A percentile compares a stretch with the other conserved stretches of the same genome.
Evolutionary conservation across 2,329 filamentous ascomycete species (phyloP).

Genomic region (Paradendryphiella salina): DNA sequence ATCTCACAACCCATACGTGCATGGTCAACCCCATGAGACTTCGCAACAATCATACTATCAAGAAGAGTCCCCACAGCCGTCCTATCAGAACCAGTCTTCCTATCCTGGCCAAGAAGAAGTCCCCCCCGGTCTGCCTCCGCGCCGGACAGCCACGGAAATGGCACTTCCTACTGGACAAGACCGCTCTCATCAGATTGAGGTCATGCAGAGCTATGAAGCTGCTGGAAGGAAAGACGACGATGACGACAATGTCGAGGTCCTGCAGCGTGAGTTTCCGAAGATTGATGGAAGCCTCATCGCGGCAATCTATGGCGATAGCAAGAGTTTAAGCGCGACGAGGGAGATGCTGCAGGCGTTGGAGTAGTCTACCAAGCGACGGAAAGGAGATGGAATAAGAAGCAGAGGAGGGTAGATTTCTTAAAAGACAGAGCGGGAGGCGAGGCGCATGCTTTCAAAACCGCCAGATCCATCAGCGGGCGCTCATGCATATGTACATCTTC

Average conservation of each 20-base stretch:
- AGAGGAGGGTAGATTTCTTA: neutral
- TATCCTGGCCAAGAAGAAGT: conserved; percentile 14
- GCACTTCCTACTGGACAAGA: conserved; percentile 49
- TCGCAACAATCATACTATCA: conserved; percentile 13
- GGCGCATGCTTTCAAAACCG: neutral
- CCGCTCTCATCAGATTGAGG: conserved; percentile 50
- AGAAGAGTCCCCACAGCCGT: conserved; percentile 7
- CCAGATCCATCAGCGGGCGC: neutral
- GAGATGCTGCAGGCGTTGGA: conserved; percentile 51
- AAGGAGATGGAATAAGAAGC: neutral
- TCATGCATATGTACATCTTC: neutral
- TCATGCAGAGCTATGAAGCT: conserved; percentile 48
- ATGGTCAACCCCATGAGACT: conserved; percentile 11
- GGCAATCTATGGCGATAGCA: conserved; percentile 51
- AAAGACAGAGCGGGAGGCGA: neutral
- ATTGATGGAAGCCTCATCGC: conserved; percentile 52
- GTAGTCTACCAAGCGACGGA: neutral
- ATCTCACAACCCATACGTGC: conserved; percentile 10
- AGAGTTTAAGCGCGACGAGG: conserved; percentile 49
- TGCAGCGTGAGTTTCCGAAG: conserved; percentile 51
- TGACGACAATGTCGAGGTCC: conserved; percentile 48
- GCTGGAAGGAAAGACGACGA: conserved; percentile 42
- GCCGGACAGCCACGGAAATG: conserved; percentile 41
- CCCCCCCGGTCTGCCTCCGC: conserved; percentile 34
- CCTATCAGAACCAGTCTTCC: conserved; percentile 8